phyloP scores from a whole-genome alignment of 2,329 filamentous ascomycete genomes.

The Paracoccidioides brasiliensis region DNA sequence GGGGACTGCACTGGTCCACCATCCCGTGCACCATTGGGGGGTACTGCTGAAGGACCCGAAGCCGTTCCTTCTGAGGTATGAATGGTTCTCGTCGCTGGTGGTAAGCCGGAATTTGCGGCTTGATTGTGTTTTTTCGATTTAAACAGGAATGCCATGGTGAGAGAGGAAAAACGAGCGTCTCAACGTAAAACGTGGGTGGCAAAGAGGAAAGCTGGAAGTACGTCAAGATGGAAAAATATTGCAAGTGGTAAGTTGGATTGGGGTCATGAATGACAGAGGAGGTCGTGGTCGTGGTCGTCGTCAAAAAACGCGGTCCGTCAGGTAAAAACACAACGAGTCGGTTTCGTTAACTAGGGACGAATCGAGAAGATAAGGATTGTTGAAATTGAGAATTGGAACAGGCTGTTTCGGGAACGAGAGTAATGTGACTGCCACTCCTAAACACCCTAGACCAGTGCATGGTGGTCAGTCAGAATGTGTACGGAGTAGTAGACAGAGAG shows the following conservation, averaged over 20 bases:
- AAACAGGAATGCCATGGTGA: constrained; percentile 63
- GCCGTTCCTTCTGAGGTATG: constrained; percentile 42
- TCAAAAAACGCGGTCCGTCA: constrained; percentile 1
- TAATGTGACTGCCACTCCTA: neutral
- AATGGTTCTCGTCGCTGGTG: constrained; percentile 43
- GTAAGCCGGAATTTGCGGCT: constrained; percentile 35
- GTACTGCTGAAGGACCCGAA: constrained; percentile 28
- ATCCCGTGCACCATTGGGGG: constrained; percentile 35
- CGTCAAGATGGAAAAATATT: neutral
- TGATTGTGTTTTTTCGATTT: constrained; percentile 62
- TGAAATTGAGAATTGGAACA: neutral
- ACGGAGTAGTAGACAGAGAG: neutral
- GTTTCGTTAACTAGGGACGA: neutral
- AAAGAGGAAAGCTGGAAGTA: neutral
- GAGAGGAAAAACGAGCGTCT: neutral
- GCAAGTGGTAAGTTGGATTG: neutral
- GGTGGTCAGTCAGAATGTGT: neutral
- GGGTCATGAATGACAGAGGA: neutral
- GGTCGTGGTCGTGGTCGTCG: neutral
- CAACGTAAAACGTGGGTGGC: neutral
- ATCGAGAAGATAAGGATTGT: neutral
- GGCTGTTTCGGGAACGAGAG: neutral
- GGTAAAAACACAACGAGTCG: neutral
- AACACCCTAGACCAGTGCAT: neutral
- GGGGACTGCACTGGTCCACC: constrained; percentile 41